Conservation (phyloP, 805 yeast species). For the Candida nitratophila region DNA sequence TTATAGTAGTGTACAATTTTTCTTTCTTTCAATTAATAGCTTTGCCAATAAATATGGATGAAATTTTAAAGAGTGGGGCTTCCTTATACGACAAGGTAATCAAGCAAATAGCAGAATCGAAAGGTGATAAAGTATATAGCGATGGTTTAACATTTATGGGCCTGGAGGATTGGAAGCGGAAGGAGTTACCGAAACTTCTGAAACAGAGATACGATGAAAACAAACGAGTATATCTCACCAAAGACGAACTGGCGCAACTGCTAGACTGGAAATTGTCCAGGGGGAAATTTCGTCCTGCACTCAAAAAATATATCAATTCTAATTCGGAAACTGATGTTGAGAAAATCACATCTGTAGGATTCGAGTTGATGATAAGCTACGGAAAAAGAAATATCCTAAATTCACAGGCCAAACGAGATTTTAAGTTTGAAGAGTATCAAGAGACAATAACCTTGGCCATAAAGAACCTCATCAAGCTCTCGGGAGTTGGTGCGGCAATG, state of each 20-base stretch:
- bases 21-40: too few relatives aligned
- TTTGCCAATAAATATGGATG: neutral
- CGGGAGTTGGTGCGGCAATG: constrained; percentile 47
- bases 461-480: constrained; percentile 24
- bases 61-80: neutral
- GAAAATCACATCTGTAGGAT: constrained; percentile 25
- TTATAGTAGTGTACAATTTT: too few relatives aligned
- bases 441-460: neutral
- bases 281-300: constrained; percentile 38
- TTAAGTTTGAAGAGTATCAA: constrained; percentile 20
- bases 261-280: constrained; percentile 44
- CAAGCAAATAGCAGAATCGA: neutral
- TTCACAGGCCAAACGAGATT: too few relatives aligned
- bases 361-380: constrained; percentile 6
- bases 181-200: constrained; percentile 24
- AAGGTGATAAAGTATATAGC: constrained; percentile 7
- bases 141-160: constrained; percentile 22
- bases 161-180: constrained; percentile 32
- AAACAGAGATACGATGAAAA: constrained; percentile 16
- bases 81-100: neutral
- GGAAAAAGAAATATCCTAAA: constrained; percentile 2
- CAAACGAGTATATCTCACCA: constrained; percentile 18
- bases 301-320: constrained; percentile 33
- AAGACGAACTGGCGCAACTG: constrained; percentile 31
- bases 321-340: constrained; percentile 27